These are phyloP conservation scores for Blastomyces parvus DNA, from an alignment of 2,329 filamentous ascomycete genomes.

Conservation along the genomic window DNA sequence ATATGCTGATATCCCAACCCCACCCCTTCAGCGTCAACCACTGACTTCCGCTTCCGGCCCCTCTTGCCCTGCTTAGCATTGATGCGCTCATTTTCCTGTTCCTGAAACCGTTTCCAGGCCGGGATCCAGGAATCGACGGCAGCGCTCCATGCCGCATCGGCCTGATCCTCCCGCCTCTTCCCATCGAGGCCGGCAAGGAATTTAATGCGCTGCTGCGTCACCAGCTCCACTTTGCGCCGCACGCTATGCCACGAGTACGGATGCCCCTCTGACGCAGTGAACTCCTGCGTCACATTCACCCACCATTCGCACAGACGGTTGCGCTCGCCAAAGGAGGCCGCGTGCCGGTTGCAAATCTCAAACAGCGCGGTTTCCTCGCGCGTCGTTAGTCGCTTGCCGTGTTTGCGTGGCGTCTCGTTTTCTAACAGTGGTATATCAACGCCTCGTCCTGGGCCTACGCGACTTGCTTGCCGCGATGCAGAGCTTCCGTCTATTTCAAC, in stretches of 20 bases:
- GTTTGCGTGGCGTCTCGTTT: constrained; percentile 20
- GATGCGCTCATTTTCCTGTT: constrained; percentile 30
- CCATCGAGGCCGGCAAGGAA: constrained; percentile 29
- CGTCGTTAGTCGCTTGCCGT: constrained; percentile 32
- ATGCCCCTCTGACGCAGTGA: constrained; percentile 29
- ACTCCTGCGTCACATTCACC: constrained; percentile 31
- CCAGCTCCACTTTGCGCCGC: constrained; percentile 33
- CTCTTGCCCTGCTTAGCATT: constrained; percentile 29
- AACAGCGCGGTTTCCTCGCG: constrained; percentile 34
- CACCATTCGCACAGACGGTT: constrained; percentile 37
- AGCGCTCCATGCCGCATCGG: constrained; percentile 32
- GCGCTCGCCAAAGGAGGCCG: constrained; percentile 30
- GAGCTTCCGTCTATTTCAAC: constrained; percentile 3
- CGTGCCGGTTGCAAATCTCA: constrained; percentile 33
- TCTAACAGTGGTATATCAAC: constrained; percentile 14
- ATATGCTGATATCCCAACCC: constrained; percentile 9
- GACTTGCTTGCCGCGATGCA: neutral
- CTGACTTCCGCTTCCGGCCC: constrained; percentile 22
- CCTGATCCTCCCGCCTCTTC: constrained; percentile 24
- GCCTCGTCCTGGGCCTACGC: constrained; percentile 7
- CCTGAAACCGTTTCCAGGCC: constrained; percentile 33
- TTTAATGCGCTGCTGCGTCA: constrained; percentile 34
- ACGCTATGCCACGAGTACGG: constrained; percentile 38
- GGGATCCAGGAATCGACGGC: constrained; percentile 35
- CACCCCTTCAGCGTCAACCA: constrained; percentile 8